These are phyloP conservation scores for Physcomitrium patens DNA, from an alignment of 225 moss, liverwort and hornwort species.

Conservation along the genomic window DNA sequence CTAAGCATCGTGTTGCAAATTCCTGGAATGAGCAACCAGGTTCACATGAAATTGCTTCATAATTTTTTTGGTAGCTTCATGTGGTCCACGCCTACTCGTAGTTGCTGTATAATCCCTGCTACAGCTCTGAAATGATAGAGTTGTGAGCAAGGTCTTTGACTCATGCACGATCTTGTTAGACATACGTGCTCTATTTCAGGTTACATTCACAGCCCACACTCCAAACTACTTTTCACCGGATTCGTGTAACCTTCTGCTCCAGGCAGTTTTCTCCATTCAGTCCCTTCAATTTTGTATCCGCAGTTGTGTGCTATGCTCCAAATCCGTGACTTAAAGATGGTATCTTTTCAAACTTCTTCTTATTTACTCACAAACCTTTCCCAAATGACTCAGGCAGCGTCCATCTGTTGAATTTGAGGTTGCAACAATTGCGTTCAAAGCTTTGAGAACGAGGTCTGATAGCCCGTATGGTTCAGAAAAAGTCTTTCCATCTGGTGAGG, in stretches of 20 bases:
- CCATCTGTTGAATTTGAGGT: too few species aligned
- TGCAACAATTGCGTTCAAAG: too few species aligned
- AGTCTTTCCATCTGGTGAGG: too few species aligned
- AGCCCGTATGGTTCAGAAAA: too few species aligned
- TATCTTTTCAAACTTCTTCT: too few species aligned
- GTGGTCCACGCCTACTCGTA: constrained; percentile 8
- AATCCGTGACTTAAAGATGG: too few species aligned
- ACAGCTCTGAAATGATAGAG: background rate
- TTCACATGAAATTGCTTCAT: constrained; percentile 13
- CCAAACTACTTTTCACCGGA: background rate
- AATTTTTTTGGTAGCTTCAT: constrained; percentile 18
- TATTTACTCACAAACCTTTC: too few species aligned
- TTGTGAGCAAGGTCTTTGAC: constrained; percentile 18
- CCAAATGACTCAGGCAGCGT: too few species aligned
- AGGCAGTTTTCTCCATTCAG: constrained; percentile 13
- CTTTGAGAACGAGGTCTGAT: too few species aligned
- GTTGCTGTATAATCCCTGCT: constrained; percentile 8
- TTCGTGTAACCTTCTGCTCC: background rate
- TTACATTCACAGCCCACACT: too few species aligned
- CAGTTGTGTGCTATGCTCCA: background rate
- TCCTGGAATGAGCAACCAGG: constrained; percentile 17
- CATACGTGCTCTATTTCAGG: background rate
- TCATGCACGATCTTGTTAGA: constrained; percentile 23
- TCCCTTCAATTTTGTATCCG: constrained; percentile 8
- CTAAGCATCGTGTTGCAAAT: background rate